Evolutionary conservation across 345 rosid species (phyloP).

Genomic region (Eucalyptus lansdowneana): DNA sequence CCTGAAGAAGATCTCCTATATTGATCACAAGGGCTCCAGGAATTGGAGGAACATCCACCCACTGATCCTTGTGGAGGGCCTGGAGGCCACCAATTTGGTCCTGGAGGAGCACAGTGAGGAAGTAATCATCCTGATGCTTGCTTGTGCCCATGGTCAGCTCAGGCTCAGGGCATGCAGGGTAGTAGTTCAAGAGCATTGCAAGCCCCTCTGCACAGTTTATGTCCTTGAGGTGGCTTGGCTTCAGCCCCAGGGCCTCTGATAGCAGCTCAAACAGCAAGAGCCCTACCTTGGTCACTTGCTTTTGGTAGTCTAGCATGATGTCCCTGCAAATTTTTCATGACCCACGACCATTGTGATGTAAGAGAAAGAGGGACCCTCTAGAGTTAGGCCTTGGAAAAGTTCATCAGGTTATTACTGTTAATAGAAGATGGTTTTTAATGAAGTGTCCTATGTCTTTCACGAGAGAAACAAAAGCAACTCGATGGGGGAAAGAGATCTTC

Average conservation of each 20-base stretch:
- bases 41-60: conserved; percentile 22
- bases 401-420: not conserved
- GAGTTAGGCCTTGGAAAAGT: not conserved
- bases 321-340: not conserved
- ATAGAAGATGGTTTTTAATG: not conserved
- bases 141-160: conserved; percentile 18
- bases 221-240: conserved; percentile 7
- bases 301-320: conserved; percentile 4
- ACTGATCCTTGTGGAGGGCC: conserved; percentile 19
- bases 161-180: conserved; percentile 38
- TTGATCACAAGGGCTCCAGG: conserved; percentile 14
- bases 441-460: no score
- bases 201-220: conserved; percentile 8
- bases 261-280: conserved; percentile 9
- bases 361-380: not conserved
- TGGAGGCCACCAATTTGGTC: conserved; percentile 42
- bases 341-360: not conserved
- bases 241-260: conserved; percentile 30
- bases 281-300: conserved; percentile 4
- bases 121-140: conserved; percentile 9
- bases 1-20: conserved; percentile 26
- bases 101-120: conserved; percentile 30
- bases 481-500: no score
- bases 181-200: conserved; percentile 16
- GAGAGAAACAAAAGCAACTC: no score